Conservation (phyloP, 257 asterid species). For the Fraxinus cuspidata region DNA sequence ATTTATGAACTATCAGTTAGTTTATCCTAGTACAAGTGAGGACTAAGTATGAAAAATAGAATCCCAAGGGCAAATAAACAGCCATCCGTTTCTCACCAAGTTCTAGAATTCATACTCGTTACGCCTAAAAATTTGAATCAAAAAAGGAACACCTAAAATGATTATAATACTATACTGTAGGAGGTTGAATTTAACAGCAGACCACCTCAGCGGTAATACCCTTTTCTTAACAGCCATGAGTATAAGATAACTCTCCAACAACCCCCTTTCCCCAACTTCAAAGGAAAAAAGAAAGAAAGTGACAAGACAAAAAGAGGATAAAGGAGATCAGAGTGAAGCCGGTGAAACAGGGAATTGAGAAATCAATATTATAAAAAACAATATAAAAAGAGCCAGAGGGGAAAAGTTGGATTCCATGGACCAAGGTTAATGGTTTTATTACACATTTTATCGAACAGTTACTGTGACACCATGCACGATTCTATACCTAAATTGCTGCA, state of each 20-base stretch:
- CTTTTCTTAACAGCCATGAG: slow-evolving; percentile 1
- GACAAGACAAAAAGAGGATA: not conserved
- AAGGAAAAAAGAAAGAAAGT: not conserved
- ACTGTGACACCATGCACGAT: not conserved
- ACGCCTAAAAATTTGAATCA: slow-evolving; percentile 3
- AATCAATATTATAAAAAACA: not conserved
- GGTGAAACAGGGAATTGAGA: not conserved
- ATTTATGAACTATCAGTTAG: not conserved
- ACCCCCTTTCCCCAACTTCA: not conserved
- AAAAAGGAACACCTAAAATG: slow-evolving; percentile 7
- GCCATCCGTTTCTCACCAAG: not conserved
- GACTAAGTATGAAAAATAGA: not conserved
- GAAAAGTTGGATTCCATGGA: not conserved
- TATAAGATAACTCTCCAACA: not conserved
- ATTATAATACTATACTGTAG: not conserved
- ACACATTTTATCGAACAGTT: slow-evolving; percentile 11
- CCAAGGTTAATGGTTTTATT: not conserved
- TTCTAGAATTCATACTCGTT: not conserved
- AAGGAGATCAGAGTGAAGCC: not conserved
- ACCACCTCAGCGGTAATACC: slow-evolving; percentile 1
- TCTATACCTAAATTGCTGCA: slow-evolving; percentile 5
- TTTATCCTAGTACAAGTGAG: not conserved
- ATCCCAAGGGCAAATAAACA: not conserved
- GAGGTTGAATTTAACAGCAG: not conserved
- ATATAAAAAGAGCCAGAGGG: not conserved